A percentile compares a stretch with the other conserved stretches of the same genome.
Evolutionary conservation across 2,329 filamentous ascomycete genomes (phyloP).

Genomic region (Atkinsonella hypoxylon): DNA sequence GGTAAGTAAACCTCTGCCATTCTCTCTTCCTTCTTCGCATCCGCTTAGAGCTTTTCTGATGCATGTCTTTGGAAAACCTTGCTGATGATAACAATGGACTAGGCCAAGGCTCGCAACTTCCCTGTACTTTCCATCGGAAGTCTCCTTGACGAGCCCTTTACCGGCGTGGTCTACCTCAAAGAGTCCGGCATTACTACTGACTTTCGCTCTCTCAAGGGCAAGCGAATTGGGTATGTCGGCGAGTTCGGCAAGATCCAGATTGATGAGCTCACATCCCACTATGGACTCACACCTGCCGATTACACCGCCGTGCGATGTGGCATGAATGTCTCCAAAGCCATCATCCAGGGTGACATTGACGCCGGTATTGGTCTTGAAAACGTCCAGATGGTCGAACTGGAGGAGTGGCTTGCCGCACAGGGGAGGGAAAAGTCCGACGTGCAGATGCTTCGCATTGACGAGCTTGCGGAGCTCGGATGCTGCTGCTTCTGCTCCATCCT

Average conservation of each 20-base stretch:
- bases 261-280: slow-evolving; percentile 67
- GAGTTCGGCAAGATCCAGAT: slow-evolving; percentile 80
- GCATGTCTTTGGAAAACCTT: too few species aligned
- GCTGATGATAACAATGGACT: too few species aligned
- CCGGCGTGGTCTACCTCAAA: slow-evolving; percentile 66
- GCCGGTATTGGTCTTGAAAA: slow-evolving; percentile 70
- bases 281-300: slow-evolving; percentile 59
- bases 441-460: slow-evolving; percentile 71
- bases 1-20: slow-evolving; percentile 24
- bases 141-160: slow-evolving; percentile 69
- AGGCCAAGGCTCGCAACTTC: slow-evolving; percentile 66
- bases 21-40: neutral
- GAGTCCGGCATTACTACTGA: slow-evolving; percentile 61
- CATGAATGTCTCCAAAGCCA: slow-evolving; percentile 71
- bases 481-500: slow-evolving; percentile 78
- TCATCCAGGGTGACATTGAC: slow-evolving; percentile 60
- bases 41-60: too few species aligned
- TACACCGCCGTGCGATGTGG: slow-evolving; percentile 69
- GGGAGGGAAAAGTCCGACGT: slow-evolving; percentile 54
- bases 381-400: slow-evolving; percentile 72
- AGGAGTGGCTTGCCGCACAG: slow-evolving; percentile 58
- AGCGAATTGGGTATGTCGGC: slow-evolving; percentile 68
- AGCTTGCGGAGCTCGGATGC: slow-evolving; percentile 67
- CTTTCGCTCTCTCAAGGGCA: slow-evolving; percentile 63
- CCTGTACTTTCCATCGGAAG: slow-evolving; percentile 62